Conservation (phyloP, 768 basidiomycete species). For the Hygrocybe coccinea region DNA sequence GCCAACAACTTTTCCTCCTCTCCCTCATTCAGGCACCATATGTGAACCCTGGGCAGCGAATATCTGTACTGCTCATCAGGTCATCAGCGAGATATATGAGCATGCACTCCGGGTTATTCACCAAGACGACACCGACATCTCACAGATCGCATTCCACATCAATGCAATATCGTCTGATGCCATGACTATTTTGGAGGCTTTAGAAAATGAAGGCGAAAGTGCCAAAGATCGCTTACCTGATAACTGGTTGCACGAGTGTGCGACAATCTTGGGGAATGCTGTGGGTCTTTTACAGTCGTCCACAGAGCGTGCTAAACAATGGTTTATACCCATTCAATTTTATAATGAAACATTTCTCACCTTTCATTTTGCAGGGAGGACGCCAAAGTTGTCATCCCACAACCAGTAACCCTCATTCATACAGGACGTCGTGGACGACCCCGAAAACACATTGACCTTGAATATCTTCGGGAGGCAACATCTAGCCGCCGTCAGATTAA, state of each 20-base stretch:
- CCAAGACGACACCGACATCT: conserved; percentile 1
- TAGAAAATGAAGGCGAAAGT: background rate
- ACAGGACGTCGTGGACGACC: conserved; percentile 4
- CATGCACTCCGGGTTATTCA: background rate
- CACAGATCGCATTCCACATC: background rate
- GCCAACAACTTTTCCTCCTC: background rate
- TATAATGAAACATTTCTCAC: background rate
- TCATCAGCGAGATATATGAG: background rate
- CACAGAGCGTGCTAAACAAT: background rate
- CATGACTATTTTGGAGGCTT: background rate
- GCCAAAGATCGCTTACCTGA: background rate
- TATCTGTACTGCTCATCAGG: background rate
- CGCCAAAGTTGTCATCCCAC: background rate
- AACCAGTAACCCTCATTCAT: background rate
- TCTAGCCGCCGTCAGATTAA: conserved; percentile 2
- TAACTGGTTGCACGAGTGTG: background rate
- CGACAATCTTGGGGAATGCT: background rate
- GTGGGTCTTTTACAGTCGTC: background rate
- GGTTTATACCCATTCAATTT: background rate
- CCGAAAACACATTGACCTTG: conserved; percentile 2
- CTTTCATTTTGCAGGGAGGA: background rate
- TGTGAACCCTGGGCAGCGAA: background rate
- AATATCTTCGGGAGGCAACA: background rate
- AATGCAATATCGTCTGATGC: background rate
- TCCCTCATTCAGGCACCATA: background rate